phyloP scores from a whole-genome alignment of 2,329 filamentous ascomycete genomes.

The Septoria linicola region DNA sequence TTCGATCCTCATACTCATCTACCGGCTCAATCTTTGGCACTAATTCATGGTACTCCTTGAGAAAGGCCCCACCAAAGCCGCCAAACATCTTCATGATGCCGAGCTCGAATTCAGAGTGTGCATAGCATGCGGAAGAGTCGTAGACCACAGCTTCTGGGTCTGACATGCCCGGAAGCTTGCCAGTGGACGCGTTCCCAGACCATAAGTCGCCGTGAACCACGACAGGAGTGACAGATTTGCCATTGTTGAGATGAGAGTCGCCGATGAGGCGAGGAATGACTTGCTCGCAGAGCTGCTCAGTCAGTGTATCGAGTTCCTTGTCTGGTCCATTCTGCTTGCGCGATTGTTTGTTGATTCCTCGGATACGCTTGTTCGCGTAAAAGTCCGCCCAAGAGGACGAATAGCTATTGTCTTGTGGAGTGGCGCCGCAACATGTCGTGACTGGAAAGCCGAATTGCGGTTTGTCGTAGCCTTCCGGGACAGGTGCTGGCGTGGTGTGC shows the following conservation, averaged over 20 bases:
- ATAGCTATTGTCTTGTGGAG: constrained; percentile 75
- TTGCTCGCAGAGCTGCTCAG: constrained; percentile 61
- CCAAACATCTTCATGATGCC: constrained; percentile 98
- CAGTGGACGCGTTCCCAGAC: constrained; percentile 77
- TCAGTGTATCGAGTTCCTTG: constrained; percentile 58
- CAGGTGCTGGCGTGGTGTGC: constrained; percentile 72
- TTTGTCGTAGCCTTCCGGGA: constrained; percentile 56
- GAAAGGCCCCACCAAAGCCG: constrained; percentile 71
- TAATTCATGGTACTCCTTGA: constrained; percentile 71
- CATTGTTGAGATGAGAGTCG: constrained; percentile 61
- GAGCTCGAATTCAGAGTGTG: constrained; percentile 84
- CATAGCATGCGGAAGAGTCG: constrained; percentile 78
- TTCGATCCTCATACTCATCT: constrained; percentile 80
- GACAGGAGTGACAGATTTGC: constrained; percentile 67
- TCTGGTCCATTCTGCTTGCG: constrained; percentile 65
- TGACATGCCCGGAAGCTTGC: constrained; percentile 57
- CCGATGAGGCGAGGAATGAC: constrained; percentile 78
- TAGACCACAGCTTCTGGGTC: constrained; percentile 73
- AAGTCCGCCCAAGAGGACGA: constrained; percentile 78
- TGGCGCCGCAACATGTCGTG: constrained; percentile 82
- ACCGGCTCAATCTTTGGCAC: constrained; percentile 77
- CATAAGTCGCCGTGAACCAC: constrained; percentile 91
- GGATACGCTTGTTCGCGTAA: constrained; percentile 73
- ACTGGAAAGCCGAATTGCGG: constrained; percentile 81
- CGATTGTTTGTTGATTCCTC: constrained; percentile 60